phyloP scores from a whole-genome alignment of 2,329 filamentous ascomycete species.

The Coniochaeta sp. region DNA sequence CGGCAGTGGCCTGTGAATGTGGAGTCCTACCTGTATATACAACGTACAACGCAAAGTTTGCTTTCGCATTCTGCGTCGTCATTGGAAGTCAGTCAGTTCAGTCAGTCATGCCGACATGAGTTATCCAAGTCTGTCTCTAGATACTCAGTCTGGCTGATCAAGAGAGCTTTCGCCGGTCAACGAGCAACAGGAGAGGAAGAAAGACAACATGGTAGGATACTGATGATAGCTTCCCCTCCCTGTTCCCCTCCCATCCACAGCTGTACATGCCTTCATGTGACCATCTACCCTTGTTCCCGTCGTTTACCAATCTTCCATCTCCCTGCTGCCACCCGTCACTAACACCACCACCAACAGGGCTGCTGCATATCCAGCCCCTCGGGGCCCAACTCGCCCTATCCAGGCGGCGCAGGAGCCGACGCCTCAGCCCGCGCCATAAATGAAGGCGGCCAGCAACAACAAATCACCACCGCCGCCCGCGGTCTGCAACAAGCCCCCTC shows the following conservation, averaged over 20 bases:
- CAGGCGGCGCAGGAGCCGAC: slow-evolving; percentile 36
- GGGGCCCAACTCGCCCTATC: slow-evolving; percentile 47
- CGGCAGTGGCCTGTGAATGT: too few species aligned
- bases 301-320: too few species aligned
- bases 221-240: background rate
- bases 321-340: too few species aligned
- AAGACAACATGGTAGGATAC: background rate
- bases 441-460: slow-evolving; percentile 25
- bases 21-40: too few species aligned
- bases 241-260: too few species aligned
- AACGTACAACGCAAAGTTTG: background rate
- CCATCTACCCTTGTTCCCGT: too few species aligned
- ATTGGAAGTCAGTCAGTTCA: too few species aligned
- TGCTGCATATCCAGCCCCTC: slow-evolving; percentile 50
- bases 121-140: background rate
- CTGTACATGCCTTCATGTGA: too few species aligned
- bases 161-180: background rate
- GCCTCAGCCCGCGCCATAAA: slow-evolving; percentile 49
- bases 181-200: background rate
- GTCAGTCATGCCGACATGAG: background rate
- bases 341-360: slow-evolving; percentile 32
- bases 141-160: background rate
- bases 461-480: slow-evolving; percentile 19
- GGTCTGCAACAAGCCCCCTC: slow-evolving; percentile 13
- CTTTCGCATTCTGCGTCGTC: too few species aligned